Conservation (phyloP, 2,329 filamentous ascomycete species). For the Volutella citrinella region DNA sequence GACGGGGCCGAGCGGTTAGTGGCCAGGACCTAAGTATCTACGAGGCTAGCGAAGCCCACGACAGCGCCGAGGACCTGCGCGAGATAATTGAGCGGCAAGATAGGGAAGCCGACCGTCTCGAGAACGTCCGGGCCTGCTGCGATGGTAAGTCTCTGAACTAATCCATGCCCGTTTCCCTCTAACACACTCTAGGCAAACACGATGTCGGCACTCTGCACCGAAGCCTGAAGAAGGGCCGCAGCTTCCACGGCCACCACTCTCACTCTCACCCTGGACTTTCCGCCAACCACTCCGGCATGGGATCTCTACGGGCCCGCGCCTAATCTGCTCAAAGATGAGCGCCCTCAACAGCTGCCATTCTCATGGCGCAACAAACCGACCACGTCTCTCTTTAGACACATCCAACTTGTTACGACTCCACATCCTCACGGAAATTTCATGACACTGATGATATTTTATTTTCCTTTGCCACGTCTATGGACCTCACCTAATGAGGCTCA, state of each 20-base stretch:
- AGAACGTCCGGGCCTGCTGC: conserved; percentile 96
- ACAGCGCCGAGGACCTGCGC: conserved; percentile 80
- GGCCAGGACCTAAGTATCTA: conserved; percentile 50
- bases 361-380: conserved; percentile 9
- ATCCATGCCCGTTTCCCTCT: conserved; percentile 20
- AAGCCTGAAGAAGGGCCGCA: conserved; percentile 44
- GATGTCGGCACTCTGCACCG: conserved; percentile 63
- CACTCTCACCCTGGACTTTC: conserved; percentile 36
- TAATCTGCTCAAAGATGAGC: conserved; percentile 19
- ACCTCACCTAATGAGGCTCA: conserved; percentile 14
- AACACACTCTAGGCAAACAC: conserved; percentile 58
- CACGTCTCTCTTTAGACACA: conserved; percentile 11
- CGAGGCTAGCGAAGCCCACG: conserved; percentile 61
- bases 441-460: conserved; percentile 31
- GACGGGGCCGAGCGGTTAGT: conserved; percentile 50
- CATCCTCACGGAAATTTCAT: conserved; percentile 26
- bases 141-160: conserved; percentile 65
- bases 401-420: conserved; percentile 22
- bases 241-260: conserved; percentile 30
- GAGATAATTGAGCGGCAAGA: conserved; percentile 77
- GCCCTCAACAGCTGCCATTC: conserved; percentile 4
- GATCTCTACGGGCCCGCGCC: conserved; percentile 34
- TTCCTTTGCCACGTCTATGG: conserved; percentile 16
- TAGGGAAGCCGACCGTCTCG: conserved; percentile 72
- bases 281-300: conserved; percentile 32